Percentiles rank a stretch among this genome's conserved stretches.
Conservation (phyloP, 2,329 filamentous ascomycete species). For the Alternaria consortialis region DNA sequence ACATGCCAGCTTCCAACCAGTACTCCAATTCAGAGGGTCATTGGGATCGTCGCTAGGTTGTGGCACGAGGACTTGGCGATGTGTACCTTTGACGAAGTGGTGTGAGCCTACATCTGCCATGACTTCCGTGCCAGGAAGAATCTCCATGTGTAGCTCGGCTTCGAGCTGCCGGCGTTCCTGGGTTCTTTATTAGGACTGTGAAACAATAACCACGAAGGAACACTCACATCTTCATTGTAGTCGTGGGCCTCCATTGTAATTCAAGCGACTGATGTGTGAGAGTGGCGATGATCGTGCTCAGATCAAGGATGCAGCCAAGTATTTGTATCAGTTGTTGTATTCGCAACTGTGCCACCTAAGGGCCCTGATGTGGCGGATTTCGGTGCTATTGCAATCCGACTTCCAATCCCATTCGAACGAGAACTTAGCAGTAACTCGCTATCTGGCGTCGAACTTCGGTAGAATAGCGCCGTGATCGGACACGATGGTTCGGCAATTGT, state of each 20-base stretch:
- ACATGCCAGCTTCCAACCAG: conserved; percentile 58
- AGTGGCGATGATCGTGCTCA: neutral
- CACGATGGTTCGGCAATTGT: conserved; percentile 1
- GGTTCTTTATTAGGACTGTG: neutral
- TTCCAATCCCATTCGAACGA: neutral
- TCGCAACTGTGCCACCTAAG: neutral
- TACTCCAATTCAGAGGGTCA: conserved; percentile 65
- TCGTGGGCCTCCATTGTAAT: conserved; percentile 18
- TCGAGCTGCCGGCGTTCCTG: conserved; percentile 60
- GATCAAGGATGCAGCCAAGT: neutral
- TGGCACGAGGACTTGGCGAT: conserved; percentile 61
- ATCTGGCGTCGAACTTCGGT: neutral
- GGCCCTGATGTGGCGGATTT: neutral
- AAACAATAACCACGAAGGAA: no score
- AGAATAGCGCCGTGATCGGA: neutral
- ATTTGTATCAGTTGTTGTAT: neutral
- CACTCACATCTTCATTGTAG: conserved; percentile 19
- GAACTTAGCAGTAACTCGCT: neutral
- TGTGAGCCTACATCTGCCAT: conserved; percentile 69
- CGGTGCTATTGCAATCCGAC: neutral
- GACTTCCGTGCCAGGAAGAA: conserved; percentile 67
- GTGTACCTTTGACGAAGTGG: conserved; percentile 67
- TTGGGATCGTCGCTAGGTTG: conserved; percentile 61
- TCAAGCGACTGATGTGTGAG: neutral
- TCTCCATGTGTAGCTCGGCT: conserved; percentile 61